phyloP scores from a whole-genome alignment of 2,329 filamentous ascomycete genomes.

The Cordyceps farinosa region DNA sequence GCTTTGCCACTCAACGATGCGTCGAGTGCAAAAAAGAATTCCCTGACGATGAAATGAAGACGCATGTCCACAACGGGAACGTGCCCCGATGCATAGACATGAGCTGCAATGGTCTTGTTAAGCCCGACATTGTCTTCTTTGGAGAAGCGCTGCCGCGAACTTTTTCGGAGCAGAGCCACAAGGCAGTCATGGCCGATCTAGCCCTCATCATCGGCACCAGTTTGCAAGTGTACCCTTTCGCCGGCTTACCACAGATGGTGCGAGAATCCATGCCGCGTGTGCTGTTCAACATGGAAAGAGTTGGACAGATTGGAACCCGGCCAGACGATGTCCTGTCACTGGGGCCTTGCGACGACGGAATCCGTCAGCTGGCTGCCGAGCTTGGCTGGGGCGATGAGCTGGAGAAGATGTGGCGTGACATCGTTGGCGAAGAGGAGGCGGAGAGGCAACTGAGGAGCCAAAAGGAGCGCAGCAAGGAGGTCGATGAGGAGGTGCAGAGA shows the following conservation, averaged over 20 bases:
- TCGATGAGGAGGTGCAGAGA: slow-evolving; percentile 44
- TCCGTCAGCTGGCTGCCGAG: slow-evolving; percentile 71
- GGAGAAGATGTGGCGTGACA: slow-evolving; percentile 67
- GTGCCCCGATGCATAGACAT: slow-evolving; percentile 65
- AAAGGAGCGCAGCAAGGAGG: slow-evolving; percentile 29
- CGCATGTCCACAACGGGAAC: slow-evolving; percentile 60
- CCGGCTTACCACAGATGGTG: slow-evolving; percentile 67
- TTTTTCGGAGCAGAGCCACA: slow-evolving; percentile 35
- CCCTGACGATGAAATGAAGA: slow-evolving; percentile 69
- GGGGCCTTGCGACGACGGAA: slow-evolving; percentile 78
- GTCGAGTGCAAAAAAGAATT: slow-evolving; percentile 78
- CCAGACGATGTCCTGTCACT: slow-evolving; percentile 81
- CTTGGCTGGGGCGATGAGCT: slow-evolving; percentile 85
- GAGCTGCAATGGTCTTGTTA: slow-evolving; percentile 74
- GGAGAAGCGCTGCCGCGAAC: slow-evolving; percentile 60
- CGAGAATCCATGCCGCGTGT: slow-evolving; percentile 65
- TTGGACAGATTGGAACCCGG: slow-evolving; percentile 72
- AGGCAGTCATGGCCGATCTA: slow-evolving; percentile 65
- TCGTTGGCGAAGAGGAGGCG: slow-evolving; percentile 60
- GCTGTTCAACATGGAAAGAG: slow-evolving; percentile 81
- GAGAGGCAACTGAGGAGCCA: slow-evolving; percentile 41
- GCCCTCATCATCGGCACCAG: slow-evolving; percentile 87
- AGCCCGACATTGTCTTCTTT: slow-evolving; percentile 95
- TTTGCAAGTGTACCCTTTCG: slow-evolving; percentile 83
- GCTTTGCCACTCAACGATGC: slow-evolving; percentile 86